phyloP scores from a whole-genome alignment of 441 rosid genomes.

The Mallotus japonicus region DNA sequence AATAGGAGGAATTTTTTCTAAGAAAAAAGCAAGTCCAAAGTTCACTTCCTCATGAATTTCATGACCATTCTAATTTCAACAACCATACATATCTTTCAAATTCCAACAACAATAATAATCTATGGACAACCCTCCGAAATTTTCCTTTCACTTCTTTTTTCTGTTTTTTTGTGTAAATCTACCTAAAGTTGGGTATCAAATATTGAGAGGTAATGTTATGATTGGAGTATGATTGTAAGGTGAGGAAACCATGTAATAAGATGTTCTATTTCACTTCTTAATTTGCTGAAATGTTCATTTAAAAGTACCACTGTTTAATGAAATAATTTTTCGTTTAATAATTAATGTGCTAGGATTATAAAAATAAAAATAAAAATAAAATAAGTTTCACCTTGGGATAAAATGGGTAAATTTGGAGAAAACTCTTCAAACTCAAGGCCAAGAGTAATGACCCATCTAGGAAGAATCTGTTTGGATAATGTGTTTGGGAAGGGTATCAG shows the following conservation, averaged over 20 bases:
- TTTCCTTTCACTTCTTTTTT: background rate
- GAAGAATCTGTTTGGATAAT: background rate
- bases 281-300: too few relatives aligned
- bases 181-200: background rate
- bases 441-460: background rate
- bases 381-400: too few relatives aligned
- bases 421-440: background rate
- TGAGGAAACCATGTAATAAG: background rate
- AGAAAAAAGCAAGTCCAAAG: slow-evolving; percentile 46
- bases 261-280: too few relatives aligned
- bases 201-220: background rate
- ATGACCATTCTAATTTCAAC: background rate
- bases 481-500: background rate
- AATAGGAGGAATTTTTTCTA: slow-evolving; percentile 72
- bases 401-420: background rate
- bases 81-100: background rate
- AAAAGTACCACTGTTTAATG: too few relatives aligned
- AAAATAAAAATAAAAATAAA: too few relatives aligned
- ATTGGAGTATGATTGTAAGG: too few relatives aligned
- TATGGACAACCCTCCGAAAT: background rate
- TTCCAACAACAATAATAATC: background rate
- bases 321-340: too few relatives aligned
- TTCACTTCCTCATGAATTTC: slow-evolving; percentile 15
- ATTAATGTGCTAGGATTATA: too few relatives aligned
- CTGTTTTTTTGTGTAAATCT: background rate